phyloP scores from a whole-genome alignment of 192 early-diverging fungal genomes.

The Coemansia nantahalensis region DNA sequence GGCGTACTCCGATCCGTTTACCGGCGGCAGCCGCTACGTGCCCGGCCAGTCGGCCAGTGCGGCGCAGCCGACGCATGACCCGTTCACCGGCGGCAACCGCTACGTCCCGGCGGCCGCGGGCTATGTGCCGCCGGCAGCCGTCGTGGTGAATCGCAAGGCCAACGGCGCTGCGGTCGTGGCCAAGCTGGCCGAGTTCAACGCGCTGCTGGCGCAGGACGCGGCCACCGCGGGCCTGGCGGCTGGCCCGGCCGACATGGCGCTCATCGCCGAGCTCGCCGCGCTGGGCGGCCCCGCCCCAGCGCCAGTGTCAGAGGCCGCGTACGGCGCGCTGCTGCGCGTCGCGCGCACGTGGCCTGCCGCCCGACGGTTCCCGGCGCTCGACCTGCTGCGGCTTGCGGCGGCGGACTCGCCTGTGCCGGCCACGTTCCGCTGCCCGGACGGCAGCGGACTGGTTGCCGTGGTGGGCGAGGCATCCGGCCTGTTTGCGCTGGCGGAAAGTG shows the following conservation, averaged over 20 bases:
- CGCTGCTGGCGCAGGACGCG: conserved; percentile 35
- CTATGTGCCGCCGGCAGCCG: conserved; percentile 37
- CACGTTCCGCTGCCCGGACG: conserved; percentile 1
- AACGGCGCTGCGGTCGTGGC: conserved; percentile 68
- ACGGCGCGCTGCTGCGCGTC: conserved; percentile 53
- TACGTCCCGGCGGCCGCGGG: conserved; percentile 55
- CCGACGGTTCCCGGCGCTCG: conserved; percentile 77
- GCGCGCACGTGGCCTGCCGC: conserved; percentile 67
- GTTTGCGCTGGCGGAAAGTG: conserved; percentile 16
- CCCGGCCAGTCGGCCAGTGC: conserved; percentile 33
- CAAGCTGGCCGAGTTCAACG: conserved; percentile 75
- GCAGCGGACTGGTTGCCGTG: conserved; percentile 46
- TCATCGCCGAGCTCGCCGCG: conserved; percentile 6
- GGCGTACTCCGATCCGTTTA: conserved; percentile 28
- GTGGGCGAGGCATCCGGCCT: conserved; percentile 31
- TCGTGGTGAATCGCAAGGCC: conserved; percentile 66
- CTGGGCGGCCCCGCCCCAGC: conserved; percentile 24
- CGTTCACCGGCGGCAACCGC: conserved; percentile 55
- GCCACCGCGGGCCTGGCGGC: conserved; percentile 12
- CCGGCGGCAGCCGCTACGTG: conserved; percentile 62
- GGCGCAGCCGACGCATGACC: conserved; percentile 1
- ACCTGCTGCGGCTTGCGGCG: conserved; percentile 72
- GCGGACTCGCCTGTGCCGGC: conserved; percentile 49
- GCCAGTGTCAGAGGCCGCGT: conserved; percentile 25
- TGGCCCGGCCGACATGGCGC: conserved; percentile 14